Evolutionary conservation across 2,329 filamentous ascomycete species (phyloP), one percentile per base, ranked within the genome.

Genomic region (Fusarium nurragi): DNA sequence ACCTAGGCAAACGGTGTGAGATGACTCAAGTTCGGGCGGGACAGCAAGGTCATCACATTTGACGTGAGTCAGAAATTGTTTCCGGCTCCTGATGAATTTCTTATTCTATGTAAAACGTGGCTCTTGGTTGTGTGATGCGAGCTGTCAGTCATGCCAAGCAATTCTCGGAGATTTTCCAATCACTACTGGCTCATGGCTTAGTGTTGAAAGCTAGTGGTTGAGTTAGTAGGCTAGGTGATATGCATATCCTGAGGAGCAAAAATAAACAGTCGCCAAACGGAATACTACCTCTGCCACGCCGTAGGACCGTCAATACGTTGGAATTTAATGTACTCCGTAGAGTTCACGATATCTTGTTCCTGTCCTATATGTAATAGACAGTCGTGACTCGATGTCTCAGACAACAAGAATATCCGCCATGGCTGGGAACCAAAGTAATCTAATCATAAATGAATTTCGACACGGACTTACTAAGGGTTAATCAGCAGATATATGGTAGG

Each of bases 61-160:
- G 9, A 16, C 19, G 30, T 39, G 38, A 60, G 36, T 54, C 34
- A 51, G 43, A n/a, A 30, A 6, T 22, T 39, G 37, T 40, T 39
- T 26, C 14, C n/a, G n/a, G 28, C 22, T 26, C n/a, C 18, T 11
- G 9, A 3, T 6, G 14, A 25, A 28, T 30, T 40, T 32, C 13
- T 28, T 62, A 38, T 14, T 14, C 49, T 28, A 25, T 51, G 30
- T 28, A 22, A 47, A 47, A 41, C 34, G n/a, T 34, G 32, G 40
- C 39, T 49, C 22, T 34, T 21, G 30, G 18, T 46, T 32, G 53
- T 67, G 46, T 25, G 51, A 64, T 37, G 22, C 34, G 52, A 67
- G 40, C 49, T 64, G 41, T 67, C 63, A 67, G 36, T 22, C 54
- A 21, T 28, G 53, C 63, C 53, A 66, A 66, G 58, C 44, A 40